Conservation (phyloP, 495 filamentous ascomycete genomes). For the Durotheca rogersii region DNA sequence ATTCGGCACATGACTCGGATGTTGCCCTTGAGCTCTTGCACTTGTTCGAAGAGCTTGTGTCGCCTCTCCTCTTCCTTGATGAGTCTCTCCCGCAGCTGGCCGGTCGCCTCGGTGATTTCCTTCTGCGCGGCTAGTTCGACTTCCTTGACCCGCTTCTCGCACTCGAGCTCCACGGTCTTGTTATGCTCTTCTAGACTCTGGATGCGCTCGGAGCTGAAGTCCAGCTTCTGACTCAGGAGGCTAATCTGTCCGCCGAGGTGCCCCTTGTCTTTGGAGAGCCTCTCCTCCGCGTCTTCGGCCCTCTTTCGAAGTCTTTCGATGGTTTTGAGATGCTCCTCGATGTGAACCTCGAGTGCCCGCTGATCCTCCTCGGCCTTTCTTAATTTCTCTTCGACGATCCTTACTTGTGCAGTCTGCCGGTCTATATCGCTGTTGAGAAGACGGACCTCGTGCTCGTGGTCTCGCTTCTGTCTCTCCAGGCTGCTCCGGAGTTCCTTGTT, state of each 20-base stretch:
- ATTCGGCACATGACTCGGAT: constrained; percentile 98
- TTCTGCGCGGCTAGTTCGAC: constrained; percentile 36
- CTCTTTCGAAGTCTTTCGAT: constrained; percentile 35
- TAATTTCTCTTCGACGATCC: constrained; percentile 23
- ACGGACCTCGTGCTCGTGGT: constrained; percentile 33
- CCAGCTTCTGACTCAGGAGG: constrained; percentile 30
- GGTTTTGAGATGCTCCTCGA: constrained; percentile 33
- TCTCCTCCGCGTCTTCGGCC: constrained; percentile 35
- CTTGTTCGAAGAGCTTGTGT: constrained; percentile 93
- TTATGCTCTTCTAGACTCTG: constrained; percentile 66
- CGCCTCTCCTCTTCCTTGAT: constrained; percentile 88
- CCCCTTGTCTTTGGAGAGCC: constrained; percentile 37
- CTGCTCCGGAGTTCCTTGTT: constrained; percentile 33
- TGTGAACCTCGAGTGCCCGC: constrained; percentile 26
- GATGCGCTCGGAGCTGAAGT: constrained; percentile 40
- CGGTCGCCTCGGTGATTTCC: constrained; percentile 33
- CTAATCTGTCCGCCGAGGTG: constrained; percentile 38
- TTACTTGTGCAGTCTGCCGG: constrained; percentile 20
- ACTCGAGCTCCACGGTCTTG: constrained; percentile 57
- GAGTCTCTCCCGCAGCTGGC: constrained; percentile 67
- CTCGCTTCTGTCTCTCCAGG: constrained; percentile 33
- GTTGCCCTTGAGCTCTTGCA: constrained; percentile 98
- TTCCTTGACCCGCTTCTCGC: constrained; percentile 40
- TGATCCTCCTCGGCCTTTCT: constrained; percentile 23
- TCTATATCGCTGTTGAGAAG: constrained; percentile 24